Conservation (phyloP, 2,329 filamentous ascomycete species). For the Arthroderma sp. region DNA sequence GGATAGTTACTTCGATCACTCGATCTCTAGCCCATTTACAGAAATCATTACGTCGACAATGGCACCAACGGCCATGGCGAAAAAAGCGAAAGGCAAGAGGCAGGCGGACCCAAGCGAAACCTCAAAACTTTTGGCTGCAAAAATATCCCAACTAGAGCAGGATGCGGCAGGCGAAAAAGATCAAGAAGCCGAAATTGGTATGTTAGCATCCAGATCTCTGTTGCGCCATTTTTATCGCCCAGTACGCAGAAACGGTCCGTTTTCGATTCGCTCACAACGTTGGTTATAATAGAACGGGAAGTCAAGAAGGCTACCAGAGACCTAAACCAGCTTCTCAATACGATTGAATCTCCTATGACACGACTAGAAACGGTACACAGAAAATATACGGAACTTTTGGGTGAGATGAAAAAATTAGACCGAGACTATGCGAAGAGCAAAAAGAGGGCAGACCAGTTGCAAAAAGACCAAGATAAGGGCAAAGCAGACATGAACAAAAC, state of each 20-base stretch:
- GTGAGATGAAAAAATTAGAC: slow-evolving; percentile 91
- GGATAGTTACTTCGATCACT: slow-evolving; percentile 13
- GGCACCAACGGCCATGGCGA: slow-evolving; percentile 43
- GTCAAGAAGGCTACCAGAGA: slow-evolving; percentile 90
- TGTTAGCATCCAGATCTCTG: slow-evolving; percentile 21
- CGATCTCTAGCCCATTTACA: slow-evolving; percentile 11
- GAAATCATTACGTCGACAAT: slow-evolving; percentile 16
- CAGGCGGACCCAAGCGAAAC: slow-evolving; percentile 73
- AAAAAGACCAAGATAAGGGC: slow-evolving; percentile 90
- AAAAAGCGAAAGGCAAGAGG: slow-evolving; percentile 80
- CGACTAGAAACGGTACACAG: slow-evolving; percentile 85
- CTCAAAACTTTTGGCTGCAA: slow-evolving; percentile 78
- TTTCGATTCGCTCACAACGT: slow-evolving; percentile 13
- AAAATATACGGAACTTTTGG: slow-evolving; percentile 78
- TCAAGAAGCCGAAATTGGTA: slow-evolving; percentile 90
- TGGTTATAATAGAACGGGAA: slow-evolving; percentile 57
- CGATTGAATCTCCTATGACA: slow-evolving; percentile 81
- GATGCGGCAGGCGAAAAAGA: slow-evolving; percentile 90
- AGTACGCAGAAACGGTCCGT: no score
- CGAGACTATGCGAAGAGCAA: slow-evolving; percentile 92
- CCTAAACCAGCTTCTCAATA: slow-evolving; percentile 67
- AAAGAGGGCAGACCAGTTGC: slow-evolving; percentile 81
- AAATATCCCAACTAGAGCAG: slow-evolving; percentile 89
- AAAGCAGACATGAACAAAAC: slow-evolving; percentile 83
- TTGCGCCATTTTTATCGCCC: background rate